Evolutionary conservation across 768 basidiomycete genomes (phyloP).

Genomic region (Auriscalpium microsporum): DNA sequence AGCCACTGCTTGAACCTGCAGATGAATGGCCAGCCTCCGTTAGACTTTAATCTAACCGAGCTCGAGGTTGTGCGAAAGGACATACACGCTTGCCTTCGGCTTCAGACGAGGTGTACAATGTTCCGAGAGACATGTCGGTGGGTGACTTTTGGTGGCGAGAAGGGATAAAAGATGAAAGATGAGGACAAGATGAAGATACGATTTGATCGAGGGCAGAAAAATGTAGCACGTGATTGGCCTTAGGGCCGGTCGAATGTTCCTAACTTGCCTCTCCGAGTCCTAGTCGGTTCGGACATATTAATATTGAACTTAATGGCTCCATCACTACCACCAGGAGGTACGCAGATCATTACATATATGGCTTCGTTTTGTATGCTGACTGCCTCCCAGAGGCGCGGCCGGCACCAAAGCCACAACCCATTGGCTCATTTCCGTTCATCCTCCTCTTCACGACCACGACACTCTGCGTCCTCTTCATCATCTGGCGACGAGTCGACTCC

Average conservation of each 20-base stretch:
- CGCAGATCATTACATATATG: no score
- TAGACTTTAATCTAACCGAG: no score
- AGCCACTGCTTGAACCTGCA: slow-evolving; percentile 46
- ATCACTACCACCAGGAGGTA: no score
- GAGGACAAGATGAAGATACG: slow-evolving; percentile 15
- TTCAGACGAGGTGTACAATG: slow-evolving; percentile 45
- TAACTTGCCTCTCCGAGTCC: no score
- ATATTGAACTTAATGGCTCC: no score
- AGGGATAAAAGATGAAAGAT: slow-evolving; percentile 15
- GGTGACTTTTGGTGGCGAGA: slow-evolving; percentile 9
- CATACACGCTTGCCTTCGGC: slow-evolving; percentile 41
- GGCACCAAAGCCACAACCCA: slow-evolving; percentile 53
- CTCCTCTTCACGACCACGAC: slow-evolving; percentile 48
- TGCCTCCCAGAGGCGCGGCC: slow-evolving; percentile 25
- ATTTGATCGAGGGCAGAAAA: neutral
- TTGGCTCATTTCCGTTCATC: slow-evolving; percentile 46
- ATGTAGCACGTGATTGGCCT: neutral
- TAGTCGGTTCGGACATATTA: no score
- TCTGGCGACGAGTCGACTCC: slow-evolving; percentile 51
- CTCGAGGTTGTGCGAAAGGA: slow-evolving; percentile 6
- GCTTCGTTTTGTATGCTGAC: neutral
- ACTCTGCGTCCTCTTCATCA: slow-evolving; percentile 45
- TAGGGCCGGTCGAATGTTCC: neutral
- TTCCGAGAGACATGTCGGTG: slow-evolving; percentile 49
- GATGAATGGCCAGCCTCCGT: neutral